These are phyloP conservation scores for Henckelia pumila DNA, from an alignment of 257 asterid species.

Conservation along the genomic window DNA sequence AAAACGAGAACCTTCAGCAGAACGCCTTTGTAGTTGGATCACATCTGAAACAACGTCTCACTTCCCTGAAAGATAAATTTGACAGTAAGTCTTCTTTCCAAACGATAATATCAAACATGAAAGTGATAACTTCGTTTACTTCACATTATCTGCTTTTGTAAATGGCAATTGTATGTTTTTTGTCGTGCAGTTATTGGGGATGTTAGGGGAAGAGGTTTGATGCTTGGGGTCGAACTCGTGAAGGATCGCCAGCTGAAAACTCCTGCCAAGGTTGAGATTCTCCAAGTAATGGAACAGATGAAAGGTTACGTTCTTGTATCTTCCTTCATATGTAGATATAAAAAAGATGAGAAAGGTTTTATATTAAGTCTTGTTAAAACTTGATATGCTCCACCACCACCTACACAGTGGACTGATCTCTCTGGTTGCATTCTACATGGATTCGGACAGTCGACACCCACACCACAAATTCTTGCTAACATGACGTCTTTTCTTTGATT, in stretches of 20 bases:
- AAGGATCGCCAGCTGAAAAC: slow-evolving; percentile 62
- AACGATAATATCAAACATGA: neutral
- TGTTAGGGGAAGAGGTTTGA: slow-evolving; percentile 90
- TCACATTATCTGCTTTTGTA: neutral
- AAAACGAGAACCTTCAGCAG: slow-evolving; percentile 80
- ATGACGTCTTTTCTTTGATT: neutral
- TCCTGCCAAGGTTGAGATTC: slow-evolving; percentile 78
- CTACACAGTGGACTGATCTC: too few species aligned
- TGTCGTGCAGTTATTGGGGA: slow-evolving; percentile 71
- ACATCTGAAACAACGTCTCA: slow-evolving; percentile 68
- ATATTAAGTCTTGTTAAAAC: too few species aligned
- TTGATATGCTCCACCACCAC: too few species aligned
- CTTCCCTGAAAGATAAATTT: slow-evolving; percentile 55
- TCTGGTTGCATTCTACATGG: neutral
- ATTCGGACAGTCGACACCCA: neutral
- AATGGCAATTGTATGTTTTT: neutral
- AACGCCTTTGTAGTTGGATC: slow-evolving; percentile 71
- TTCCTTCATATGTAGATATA: neutral
- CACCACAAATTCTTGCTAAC: neutral
- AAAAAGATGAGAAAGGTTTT: too few species aligned
- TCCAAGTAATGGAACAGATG: slow-evolving; percentile 72
- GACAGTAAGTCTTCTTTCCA: slow-evolving; percentile 47
- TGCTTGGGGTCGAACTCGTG: slow-evolving; percentile 94
- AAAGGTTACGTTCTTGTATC: slow-evolving; percentile 49
- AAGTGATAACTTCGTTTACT: neutral